Percentiles rank a stretch among this genome's conserved stretches.
Evolutionary conservation across 1,139 yeast species (phyloP).

Genomic region (Candida labiduridarum): DNA sequence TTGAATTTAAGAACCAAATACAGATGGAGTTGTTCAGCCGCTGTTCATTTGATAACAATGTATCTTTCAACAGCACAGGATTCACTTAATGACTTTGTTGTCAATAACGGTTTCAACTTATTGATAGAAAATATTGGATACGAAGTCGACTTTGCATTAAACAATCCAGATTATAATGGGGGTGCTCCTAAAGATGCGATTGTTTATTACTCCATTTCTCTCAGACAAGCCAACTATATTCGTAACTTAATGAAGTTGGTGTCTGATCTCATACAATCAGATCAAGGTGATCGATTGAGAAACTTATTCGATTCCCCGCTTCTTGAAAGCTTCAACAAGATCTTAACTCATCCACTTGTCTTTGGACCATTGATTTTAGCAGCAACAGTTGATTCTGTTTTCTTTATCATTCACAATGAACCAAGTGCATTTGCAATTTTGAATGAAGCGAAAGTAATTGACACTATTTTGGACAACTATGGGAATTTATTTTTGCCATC

Average conservation of each 20-base stretch:
- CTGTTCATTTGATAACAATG: conserved; percentile 61
- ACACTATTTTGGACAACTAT: conserved; percentile 62
- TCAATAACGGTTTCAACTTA: conserved; percentile 63
- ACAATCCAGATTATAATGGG: conserved; percentile 54
- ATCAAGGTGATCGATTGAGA: conserved; percentile 82
- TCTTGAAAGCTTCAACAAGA: conserved; percentile 58
- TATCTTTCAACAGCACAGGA: conserved; percentile 51
- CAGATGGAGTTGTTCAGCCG: conserved; percentile 65
- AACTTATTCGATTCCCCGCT: conserved; percentile 85
- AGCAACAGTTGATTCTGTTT: conserved; percentile 64
- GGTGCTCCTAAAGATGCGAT: conserved; percentile 56
- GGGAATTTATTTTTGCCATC: conserved; percentile 55
- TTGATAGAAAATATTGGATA: conserved; percentile 63
- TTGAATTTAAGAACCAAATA: conserved; percentile 53
- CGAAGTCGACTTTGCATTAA: conserved; percentile 68
- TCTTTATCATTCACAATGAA: conserved; percentile 81
- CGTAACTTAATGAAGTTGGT: conserved; percentile 63
- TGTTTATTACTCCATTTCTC: conserved; percentile 62
- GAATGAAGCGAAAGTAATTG: conserved; percentile 76
- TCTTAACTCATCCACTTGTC: conserved; percentile 56
- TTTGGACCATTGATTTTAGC: conserved; percentile 77
- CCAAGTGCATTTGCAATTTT: conserved; percentile 87
- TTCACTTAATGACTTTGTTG: conserved; percentile 61
- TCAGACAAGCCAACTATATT: conserved; percentile 64
- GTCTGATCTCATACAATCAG: conserved; percentile 64